Conservation (phyloP, 1,139 yeast genomes). For the Geotrichum australiense region DNA sequence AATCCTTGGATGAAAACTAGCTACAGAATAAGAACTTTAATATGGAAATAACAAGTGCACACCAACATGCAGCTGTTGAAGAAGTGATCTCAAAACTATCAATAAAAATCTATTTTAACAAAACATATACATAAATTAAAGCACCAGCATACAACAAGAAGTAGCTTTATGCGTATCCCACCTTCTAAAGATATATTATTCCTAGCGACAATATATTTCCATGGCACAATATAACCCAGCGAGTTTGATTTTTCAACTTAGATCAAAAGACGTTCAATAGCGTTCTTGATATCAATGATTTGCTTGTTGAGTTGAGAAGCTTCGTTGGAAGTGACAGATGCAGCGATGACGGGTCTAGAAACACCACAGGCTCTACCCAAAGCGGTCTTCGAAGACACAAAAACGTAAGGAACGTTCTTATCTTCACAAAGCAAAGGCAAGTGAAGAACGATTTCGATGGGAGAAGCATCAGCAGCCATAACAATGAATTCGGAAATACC, state of each 20-base stretch:
- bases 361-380: constrained; percentile 99
- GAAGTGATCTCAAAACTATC: no score
- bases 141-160: no score
- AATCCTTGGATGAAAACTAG: no score
- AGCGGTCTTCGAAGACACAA: constrained; percentile 97
- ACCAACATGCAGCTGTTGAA: no score
- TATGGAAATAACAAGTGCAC: no score
- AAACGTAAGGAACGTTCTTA: constrained; percentile 98
- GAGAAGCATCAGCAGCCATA: constrained; percentile 99
- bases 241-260: constrained; percentile 36
- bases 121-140: no score
- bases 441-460: constrained; percentile 96
- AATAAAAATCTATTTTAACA: no score
- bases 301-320: constrained; percentile 97
- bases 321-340: constrained; percentile 96
- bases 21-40: no score
- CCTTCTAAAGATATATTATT: not conserved
- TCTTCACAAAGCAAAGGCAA: constrained; percentile 97
- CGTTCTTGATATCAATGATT: constrained; percentile 95
- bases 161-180: no score
- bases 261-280: constrained; percentile 95
- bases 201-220: not conserved
- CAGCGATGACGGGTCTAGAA: constrained; percentile 98
- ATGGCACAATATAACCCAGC: not conserved
- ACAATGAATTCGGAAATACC: constrained; percentile 99